Percentiles rank a stretch among this genome's conserved stretches.
These are phyloP conservation scores for Oryza meyeriana DNA, from an alignment of 176 grass and related monocot genomes.

Conservation along the genomic window DNA sequence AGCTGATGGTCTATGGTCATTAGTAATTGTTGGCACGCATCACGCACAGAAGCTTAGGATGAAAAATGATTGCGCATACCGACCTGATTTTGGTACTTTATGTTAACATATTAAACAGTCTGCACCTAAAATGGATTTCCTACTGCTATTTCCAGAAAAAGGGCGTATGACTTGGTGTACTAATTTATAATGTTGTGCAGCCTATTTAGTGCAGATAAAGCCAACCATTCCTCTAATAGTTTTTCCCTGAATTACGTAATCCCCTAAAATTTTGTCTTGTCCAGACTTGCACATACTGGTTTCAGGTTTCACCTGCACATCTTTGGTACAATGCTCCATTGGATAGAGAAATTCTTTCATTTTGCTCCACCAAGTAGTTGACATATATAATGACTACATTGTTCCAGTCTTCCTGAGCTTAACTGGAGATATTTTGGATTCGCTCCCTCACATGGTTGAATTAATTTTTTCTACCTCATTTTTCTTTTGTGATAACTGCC, in stretches of 20 bases:
- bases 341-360: background rate
- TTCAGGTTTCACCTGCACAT: conserved; percentile 18
- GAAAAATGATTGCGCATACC: background rate
- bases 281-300: background rate
- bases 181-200: background rate
- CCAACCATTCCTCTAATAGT: background rate
- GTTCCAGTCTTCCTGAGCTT: background rate
- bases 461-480: background rate
- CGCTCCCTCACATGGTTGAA: background rate
- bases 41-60: background rate
- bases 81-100: background rate
- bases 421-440: conserved; percentile 7
- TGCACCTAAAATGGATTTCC: background rate
- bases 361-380: background rate
- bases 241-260: background rate
- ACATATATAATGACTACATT: background rate
- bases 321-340: background rate
- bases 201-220: background rate
- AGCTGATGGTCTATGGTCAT: background rate
- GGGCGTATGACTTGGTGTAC: background rate
- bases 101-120: background rate
- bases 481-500: background rate
- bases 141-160: conserved; percentile 15
- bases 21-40: conserved; percentile 1
- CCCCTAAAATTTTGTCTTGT: background rate